Evolutionary conservation across 768 basidiomycete genomes (phyloP).

Genomic region (Rickenella mellea): DNA sequence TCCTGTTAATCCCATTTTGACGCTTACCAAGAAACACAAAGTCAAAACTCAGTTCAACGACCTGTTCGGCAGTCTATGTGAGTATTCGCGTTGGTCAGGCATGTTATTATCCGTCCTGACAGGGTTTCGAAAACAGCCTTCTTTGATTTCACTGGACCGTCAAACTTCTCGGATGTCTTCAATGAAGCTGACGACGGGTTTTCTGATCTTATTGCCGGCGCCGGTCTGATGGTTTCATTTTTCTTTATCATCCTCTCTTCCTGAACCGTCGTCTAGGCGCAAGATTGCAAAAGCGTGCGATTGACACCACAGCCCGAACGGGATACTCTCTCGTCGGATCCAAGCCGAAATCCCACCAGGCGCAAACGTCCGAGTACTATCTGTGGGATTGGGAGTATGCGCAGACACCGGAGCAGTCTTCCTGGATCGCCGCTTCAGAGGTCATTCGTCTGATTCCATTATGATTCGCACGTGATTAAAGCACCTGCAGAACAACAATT

Average conservation of each 20-base stretch:
- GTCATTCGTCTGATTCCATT: slow-evolving; percentile 23
- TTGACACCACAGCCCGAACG: slow-evolving; percentile 44
- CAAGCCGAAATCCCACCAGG: slow-evolving; percentile 34
- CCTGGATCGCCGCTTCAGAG: slow-evolving; percentile 57
- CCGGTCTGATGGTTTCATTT: slow-evolving; percentile 25
- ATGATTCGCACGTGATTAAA: slow-evolving; percentile 6
- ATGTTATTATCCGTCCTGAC: slow-evolving; percentile 32
- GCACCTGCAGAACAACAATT: slow-evolving; percentile 47
- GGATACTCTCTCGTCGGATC: slow-evolving; percentile 44
- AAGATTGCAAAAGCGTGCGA: slow-evolving; percentile 33
- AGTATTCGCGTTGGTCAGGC: slow-evolving; percentile 2
- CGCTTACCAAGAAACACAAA: slow-evolving; percentile 45
- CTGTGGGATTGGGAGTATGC: slow-evolving; percentile 43
- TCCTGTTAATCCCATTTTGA: slow-evolving; percentile 49
- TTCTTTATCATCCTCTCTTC: neutral
- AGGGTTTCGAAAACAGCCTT: slow-evolving; percentile 29
- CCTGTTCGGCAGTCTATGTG: slow-evolving; percentile 15
- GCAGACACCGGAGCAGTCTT: slow-evolving; percentile 54
- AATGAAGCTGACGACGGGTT: slow-evolving; percentile 30
- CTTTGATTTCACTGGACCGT: slow-evolving; percentile 40
- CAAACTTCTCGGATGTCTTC: slow-evolving; percentile 39
- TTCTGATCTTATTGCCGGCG: slow-evolving; percentile 28
- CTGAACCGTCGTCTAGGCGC: slow-evolving; percentile 22
- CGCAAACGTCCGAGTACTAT: slow-evolving; percentile 49
- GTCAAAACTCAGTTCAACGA: slow-evolving; percentile 34